A percentile compares a stretch with the other conserved stretches of the same genome.
These are phyloP conservation scores for Inonotus obliquus DNA, from an alignment of 1,284 basidiomycete species.

Conservation along the genomic window DNA sequence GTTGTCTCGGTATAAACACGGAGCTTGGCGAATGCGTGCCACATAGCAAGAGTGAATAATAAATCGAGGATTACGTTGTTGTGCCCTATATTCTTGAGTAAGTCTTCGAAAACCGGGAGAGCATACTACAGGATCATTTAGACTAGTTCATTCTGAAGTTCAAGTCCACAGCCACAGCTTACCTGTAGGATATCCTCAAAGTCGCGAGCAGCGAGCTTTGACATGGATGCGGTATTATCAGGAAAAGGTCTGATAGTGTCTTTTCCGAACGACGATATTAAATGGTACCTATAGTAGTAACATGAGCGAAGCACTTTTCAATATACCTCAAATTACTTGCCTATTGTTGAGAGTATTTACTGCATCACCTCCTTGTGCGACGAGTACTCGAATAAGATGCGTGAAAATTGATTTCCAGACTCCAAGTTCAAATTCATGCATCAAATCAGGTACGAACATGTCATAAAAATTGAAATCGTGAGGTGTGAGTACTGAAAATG, in stretches of 20 bases:
- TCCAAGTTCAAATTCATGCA: conserved; percentile 28
- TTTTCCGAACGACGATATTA: conserved; percentile 29
- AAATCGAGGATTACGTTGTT: conserved; percentile 25
- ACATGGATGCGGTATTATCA: conserved; percentile 29
- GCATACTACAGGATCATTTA: conserved; percentile 26
- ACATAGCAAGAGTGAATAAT: conserved; percentile 25
- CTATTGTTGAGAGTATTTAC: not conserved
- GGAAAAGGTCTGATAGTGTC: conserved; percentile 29
- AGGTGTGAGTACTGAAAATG: conserved; percentile 22
- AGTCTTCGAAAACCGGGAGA: conserved; percentile 33
- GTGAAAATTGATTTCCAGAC: conserved; percentile 27
- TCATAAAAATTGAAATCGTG: conserved; percentile 21
- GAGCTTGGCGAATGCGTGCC: conserved; percentile 33
- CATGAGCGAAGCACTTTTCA: not conserved
- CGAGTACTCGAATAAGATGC: conserved; percentile 27
- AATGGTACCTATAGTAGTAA: conserved; percentile 11
- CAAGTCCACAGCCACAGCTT: not conserved
- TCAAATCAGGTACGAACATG: conserved; percentile 24
- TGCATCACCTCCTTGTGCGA: not conserved
- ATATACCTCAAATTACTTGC: not conserved
- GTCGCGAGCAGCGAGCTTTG: conserved; percentile 31
- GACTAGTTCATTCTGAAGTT: not conserved
- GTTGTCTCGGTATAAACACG: conserved; percentile 28
- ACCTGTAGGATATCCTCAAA: conserved; percentile 34
- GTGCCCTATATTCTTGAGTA: conserved; percentile 26